Evolutionary conservation across 1,284 basidiomycete species (phyloP), one percentile per base, ranked within the genome.

Genomic region (Vanrija sp.): DNA sequence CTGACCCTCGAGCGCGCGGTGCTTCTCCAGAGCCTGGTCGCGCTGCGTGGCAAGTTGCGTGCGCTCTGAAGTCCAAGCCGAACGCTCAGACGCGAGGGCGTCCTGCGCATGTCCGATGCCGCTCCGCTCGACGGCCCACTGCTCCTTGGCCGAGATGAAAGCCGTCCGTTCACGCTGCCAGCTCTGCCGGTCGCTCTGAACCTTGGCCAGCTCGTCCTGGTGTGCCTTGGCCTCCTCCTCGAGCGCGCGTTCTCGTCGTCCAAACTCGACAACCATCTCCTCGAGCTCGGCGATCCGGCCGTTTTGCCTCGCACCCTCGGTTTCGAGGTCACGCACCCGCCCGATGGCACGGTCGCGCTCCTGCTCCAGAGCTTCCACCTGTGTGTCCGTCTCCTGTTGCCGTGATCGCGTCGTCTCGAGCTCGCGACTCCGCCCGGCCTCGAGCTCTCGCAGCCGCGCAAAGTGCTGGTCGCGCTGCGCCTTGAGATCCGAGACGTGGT

Each of bases 131-230:
- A 60, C 51, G 53, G 55, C 25, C 49, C 55, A 10, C 62, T 62
- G 45, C 19, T 45, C 44, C 27, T 45, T n/a, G 31, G 31, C 31
- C 31, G 31, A 31, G 9, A 31, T 14, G 31, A 31, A 31, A 9
- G 36, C 14, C 8, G 19, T 35, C 20, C 23, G 35, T 51, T 72
- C 69, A 37, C 56, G 49, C 22, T 59, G 54, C 51, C 60, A 62
- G 14, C 31, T 44, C 18, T 55, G 56, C 44, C 59, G 46, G 38
- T 84, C 78, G 45, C 52, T 57, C 37, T 77, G 74, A 79, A 51
- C 57, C 64, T 37, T 78, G 73, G 59, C 78, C 31, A 31, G 78
- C 58, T 87, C 85, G 51, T 75, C 67, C 56, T 73, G 63, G 41
- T 67, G 31, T 35, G 56, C 56, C 35, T 51, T 27, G 3, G 65